Evolutionary conservation across 352 stramenopile species (phyloP).

Genomic region (Globisporangium cystogenes): DNA sequence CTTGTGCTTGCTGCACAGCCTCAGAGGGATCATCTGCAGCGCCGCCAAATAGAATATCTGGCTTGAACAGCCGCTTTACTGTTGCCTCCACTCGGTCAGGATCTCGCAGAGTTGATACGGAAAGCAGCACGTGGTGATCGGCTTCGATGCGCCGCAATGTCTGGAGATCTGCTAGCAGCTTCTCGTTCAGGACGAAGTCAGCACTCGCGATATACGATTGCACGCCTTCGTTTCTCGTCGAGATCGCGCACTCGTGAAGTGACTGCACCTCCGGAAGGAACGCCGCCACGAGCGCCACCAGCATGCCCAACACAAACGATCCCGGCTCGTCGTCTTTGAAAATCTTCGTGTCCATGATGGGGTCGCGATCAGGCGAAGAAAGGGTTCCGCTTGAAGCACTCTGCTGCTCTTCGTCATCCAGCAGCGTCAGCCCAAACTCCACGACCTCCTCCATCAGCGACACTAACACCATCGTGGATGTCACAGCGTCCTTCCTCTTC

Average conservation of each 20-base stretch:
- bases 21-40: background rate
- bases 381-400: background rate
- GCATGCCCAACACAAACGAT: conserved; percentile 29
- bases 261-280: conserved; percentile 26
- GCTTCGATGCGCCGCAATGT: conserved; percentile 34
- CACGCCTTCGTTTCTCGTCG: conserved; percentile 13
- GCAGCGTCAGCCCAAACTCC: conserved; percentile 33
- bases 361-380: background rate
- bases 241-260: conserved; percentile 14
- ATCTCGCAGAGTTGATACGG: conserved; percentile 40
- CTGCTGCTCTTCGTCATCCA: conserved; percentile 34
- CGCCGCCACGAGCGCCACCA: conserved; percentile 25
- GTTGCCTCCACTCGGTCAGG: conserved; percentile 29
- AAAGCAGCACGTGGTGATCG: conserved; percentile 56
- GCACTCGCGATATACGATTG: conserved; percentile 17
- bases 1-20: background rate
- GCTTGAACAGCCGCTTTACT: conserved; percentile 37
- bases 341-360: background rate
- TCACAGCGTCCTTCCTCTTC: conserved; percentile 18
- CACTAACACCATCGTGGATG: conserved; percentile 22
- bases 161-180: conserved; percentile 33
- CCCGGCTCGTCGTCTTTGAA: conserved; percentile 2
- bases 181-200: conserved; percentile 24
- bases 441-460: conserved; percentile 49
- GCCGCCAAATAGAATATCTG: conserved; percentile 34